These are phyloP conservation scores for Kodamaea sp. DNA, from an alignment of 1,139 yeast species.

Conservation along the genomic window DNA sequence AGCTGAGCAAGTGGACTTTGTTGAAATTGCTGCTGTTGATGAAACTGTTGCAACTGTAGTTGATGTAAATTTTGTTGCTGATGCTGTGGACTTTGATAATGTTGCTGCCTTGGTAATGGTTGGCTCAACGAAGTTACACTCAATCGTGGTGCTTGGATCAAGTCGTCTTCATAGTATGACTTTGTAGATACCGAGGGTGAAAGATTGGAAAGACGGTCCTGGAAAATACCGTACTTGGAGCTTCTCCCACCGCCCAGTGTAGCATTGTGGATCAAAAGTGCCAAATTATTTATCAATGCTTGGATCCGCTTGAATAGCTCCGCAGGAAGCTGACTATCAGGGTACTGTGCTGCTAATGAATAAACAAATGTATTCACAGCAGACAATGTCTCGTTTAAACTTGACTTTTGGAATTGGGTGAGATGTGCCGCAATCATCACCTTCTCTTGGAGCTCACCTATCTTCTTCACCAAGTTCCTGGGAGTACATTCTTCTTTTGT, in stretches of 20 bases:
- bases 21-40: conserved; percentile 1
- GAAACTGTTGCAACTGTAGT: background rate
- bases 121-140: conserved; percentile 2
- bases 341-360: conserved; percentile 13
- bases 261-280: conserved; percentile 7
- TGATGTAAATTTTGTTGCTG: background rate
- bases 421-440: conserved; percentile 7
- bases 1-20: background rate
- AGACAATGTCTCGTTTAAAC: conserved; percentile 12
- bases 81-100: too few relatives aligned
- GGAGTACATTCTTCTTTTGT: conserved; percentile 6
- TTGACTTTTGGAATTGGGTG: conserved; percentile 14
- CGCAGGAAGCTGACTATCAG: conserved; percentile 9
- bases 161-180: conserved; percentile 10
- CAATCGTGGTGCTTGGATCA: conserved; percentile 5
- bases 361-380: conserved; percentile 12
- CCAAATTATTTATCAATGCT: conserved; percentile 3
- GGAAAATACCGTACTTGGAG: conserved; percentile 15
- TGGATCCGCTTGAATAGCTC: conserved; percentile 9
- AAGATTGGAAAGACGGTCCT: conserved; percentile 15
- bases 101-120: conserved; percentile 1
- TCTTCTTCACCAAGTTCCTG: conserved; percentile 2
- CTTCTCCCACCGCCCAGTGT: conserved; percentile 1
- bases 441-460: conserved; percentile 6
- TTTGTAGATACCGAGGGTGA: conserved; percentile 18